These are phyloP conservation scores for Oidiodendron maius DNA, from an alignment of 495 filamentous ascomycete species.

Conservation along the genomic window DNA sequence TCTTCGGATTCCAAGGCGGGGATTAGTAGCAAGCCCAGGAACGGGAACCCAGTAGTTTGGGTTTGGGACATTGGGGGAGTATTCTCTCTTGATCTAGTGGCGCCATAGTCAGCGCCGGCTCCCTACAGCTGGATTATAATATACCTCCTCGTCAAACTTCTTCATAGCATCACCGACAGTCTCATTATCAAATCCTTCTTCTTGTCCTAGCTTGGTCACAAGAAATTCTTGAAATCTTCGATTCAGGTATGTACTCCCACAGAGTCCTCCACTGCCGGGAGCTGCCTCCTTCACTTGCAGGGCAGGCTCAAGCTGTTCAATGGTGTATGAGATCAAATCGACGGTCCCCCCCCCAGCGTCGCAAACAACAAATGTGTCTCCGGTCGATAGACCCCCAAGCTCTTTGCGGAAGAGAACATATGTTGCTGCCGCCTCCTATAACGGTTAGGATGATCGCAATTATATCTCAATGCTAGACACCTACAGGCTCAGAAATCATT, in stretches of 20 bases:
- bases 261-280: constrained; percentile 45
- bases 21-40: constrained; percentile 23
- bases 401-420: constrained; percentile 37
- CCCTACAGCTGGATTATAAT: background rate
- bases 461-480: background rate
- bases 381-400: constrained; percentile 7
- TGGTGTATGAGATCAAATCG: constrained; percentile 45
- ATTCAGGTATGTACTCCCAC: constrained; percentile 51
- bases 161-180: constrained; percentile 29
- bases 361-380: constrained; percentile 36
- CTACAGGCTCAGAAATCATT: constrained; percentile 53
- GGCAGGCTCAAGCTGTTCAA: constrained; percentile 40
- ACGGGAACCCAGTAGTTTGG: constrained; percentile 30
- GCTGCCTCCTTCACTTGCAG: constrained; percentile 42
- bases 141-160: constrained; percentile 28
- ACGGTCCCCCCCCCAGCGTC: constrained; percentile 50
- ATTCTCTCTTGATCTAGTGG: constrained; percentile 28
- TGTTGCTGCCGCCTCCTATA: constrained; percentile 46
- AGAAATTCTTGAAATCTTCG: constrained; percentile 40
- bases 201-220: constrained; percentile 24
- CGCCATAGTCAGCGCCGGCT: background rate
- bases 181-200: constrained; percentile 30
- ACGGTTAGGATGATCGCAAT: background rate
- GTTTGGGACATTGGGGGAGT: constrained; percentile 20
- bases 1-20: constrained; percentile 22